Evolutionary conservation across 2,329 filamentous ascomycete species (phyloP).

Genomic region (Aspergillus costaricaensis): DNA sequence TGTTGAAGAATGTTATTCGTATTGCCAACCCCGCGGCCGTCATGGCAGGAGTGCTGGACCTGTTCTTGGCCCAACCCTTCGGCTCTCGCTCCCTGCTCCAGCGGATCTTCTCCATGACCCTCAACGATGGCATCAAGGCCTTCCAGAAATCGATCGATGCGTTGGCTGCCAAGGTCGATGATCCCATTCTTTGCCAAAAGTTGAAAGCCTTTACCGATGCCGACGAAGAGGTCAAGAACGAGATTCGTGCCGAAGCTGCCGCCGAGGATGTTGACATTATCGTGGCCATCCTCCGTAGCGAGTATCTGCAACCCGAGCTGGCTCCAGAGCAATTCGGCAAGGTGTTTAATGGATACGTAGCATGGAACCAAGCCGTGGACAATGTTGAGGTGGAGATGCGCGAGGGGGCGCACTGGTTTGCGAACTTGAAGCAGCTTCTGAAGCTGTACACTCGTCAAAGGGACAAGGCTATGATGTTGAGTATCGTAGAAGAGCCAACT

Average conservation of each 20-base stretch:
- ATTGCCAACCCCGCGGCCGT: conserved; percentile 95
- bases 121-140: conserved; percentile 84
- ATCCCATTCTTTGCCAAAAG: conserved; percentile 76
- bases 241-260: conserved; percentile 72
- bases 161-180: conserved; percentile 75
- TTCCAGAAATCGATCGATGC: conserved; percentile 86
- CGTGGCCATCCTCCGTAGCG: conserved; percentile 79
- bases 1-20: conserved; percentile 95
- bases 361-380: conserved; percentile 92
- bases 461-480: conserved; percentile 97
- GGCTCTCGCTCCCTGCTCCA: conserved; percentile 88
- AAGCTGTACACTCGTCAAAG: conserved; percentile 89
- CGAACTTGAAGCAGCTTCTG: conserved; percentile 88
- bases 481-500: conserved; percentile 93
- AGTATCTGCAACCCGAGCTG: conserved; percentile 71
- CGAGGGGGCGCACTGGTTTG: conserved; percentile 87
- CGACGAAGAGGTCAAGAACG: conserved; percentile 71
- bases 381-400: conserved; percentile 84
- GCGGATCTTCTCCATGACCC: conserved; percentile 86
- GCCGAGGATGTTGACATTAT: conserved; percentile 79
- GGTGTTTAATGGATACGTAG: conserved; percentile 92
- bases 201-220: conserved; percentile 76
- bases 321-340: conserved; percentile 74
- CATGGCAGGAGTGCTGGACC: conserved; percentile 91
- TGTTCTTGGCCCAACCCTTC: conserved; percentile 95